Evolutionary conservation across 2,329 filamentous ascomycete genomes (phyloP).

Genomic region (Zymoseptoria passerinii): DNA sequence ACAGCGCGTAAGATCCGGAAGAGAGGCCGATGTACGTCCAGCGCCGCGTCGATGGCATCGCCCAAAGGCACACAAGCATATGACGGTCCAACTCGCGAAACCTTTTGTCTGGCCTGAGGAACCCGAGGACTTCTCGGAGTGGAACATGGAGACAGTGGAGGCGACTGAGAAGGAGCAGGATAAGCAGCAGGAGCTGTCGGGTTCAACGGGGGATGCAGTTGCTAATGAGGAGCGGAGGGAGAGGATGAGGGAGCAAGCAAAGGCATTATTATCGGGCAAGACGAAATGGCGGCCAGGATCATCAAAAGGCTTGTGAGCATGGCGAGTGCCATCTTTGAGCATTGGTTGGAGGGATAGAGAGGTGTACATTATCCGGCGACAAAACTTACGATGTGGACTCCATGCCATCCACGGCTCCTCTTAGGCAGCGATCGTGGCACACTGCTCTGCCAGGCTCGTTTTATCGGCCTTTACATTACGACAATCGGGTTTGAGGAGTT

Average conservation of each 20-base stretch:
- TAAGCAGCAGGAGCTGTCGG: constrained; percentile 29
- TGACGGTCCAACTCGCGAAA: constrained; percentile 82
- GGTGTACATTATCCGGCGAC: not conserved
- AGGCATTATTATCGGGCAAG: constrained; percentile 52
- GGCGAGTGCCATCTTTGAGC: not conserved
- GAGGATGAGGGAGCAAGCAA: constrained; percentile 51
- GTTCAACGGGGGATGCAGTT: constrained; percentile 28
- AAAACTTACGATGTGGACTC: not conserved
- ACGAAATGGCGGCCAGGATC: constrained; percentile 45
- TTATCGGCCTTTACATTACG: too few species aligned
- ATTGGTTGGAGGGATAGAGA: not conserved
- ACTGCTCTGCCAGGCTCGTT: not conserved
- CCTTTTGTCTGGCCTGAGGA: constrained; percentile 81
- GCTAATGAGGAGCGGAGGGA: constrained; percentile 36
- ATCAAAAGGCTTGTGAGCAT: not conserved
- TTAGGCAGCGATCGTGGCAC: not conserved
- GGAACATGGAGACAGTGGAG: constrained; percentile 24
- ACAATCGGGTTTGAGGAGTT: not conserved
- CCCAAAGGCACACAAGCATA: constrained; percentile 71
- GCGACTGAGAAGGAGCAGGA: constrained; percentile 32
- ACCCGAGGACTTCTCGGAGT: constrained; percentile 52
- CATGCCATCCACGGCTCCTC: not conserved
- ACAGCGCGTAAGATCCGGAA: constrained; percentile 51
- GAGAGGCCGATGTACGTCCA: constrained; percentile 21
- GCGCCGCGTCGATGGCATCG: constrained; percentile 52